Evolutionary conservation across 768 basidiomycete genomes (phyloP).

Genomic region (Phlebiopsis flavidoalba): DNA sequence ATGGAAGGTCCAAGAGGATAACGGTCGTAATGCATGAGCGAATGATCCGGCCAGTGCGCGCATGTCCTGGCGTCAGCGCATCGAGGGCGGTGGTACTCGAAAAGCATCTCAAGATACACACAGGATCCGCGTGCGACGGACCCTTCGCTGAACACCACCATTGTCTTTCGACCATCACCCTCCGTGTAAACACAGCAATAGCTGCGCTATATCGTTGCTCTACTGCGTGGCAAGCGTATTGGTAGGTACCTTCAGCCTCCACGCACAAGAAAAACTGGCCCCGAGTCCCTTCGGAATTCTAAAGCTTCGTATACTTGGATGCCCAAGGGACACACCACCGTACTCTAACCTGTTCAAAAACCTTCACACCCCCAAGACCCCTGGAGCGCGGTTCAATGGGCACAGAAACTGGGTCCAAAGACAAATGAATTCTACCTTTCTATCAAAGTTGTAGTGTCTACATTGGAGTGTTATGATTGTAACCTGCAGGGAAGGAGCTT

Average conservation of each 20-base stretch:
- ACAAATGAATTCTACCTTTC: slow-evolving; percentile 81
- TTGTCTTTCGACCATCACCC: slow-evolving; percentile 48
- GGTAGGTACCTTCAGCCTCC: slow-evolving; percentile 63
- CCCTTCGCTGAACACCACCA: slow-evolving; percentile 8
- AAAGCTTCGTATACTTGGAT: slow-evolving; percentile 89
- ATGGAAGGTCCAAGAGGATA: neutral
- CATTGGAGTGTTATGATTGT: no score
- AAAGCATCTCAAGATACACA: neutral
- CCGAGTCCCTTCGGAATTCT: slow-evolving; percentile 72
- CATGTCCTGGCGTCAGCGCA: neutral
- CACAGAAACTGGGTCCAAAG: slow-evolving; percentile 46
- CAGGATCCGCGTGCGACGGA: neutral
- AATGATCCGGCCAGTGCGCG: neutral
- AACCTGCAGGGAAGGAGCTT: slow-evolving; percentile 76
- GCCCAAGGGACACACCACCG: slow-evolving; percentile 75
- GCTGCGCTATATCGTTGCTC: slow-evolving; percentile 69
- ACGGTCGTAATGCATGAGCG: neutral
- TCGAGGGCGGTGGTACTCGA: no score
- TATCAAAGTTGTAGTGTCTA: slow-evolving; percentile 79
- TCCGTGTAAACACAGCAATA: slow-evolving; percentile 76
- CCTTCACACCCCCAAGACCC: slow-evolving; percentile 75
- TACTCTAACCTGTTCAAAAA: slow-evolving; percentile 72
- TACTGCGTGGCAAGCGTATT: slow-evolving; percentile 72
- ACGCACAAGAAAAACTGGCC: slow-evolving; percentile 38
- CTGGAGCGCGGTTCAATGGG: slow-evolving; percentile 67